Evolutionary conservation across 306 rosid species (phyloP), one percentile per base, ranked within the genome.

Genomic region (Corylus heterophylla): DNA sequence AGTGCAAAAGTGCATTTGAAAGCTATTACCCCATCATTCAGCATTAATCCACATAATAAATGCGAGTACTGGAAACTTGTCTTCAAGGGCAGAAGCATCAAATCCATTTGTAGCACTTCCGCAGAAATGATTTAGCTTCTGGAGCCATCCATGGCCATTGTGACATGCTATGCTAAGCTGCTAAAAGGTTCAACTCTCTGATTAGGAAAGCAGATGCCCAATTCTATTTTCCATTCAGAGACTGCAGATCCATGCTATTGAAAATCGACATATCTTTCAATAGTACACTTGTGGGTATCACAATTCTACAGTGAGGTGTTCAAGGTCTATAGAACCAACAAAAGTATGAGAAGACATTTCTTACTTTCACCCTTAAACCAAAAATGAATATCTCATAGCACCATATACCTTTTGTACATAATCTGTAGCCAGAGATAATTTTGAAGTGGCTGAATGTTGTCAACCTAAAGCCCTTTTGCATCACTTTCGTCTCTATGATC

Each of bases 401-500:
- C 44, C 39, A 68, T 45, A 54, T 74, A 69, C 44, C 8, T 54
- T 74, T 84, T 63, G 56, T 64, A 71, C 11, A 52, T 59, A 80
- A 75, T 62, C 75, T 59, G 37, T 48, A 59, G 35, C 54, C 3
- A 42, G 17, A 79, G 69, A 82, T 12, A 61, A 74, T 44, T 62
- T 54, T 48, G 56, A 12, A 59, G 37, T 35, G 35, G 74, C 66
- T 11, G 44, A 67, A 25, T 27, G 22, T 51, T 44, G 56, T 62
- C 74, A 54, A 54, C 76, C 85, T 86, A 82, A 73, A 78, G 69
- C 80, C 81, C 82, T 83, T 76, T 73, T 37, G 79, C 83, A 73
- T 80, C 78, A 64, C 81, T 80, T 42, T 82, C 63, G 8, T 54
- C 67, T 42, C 74, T 48, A 45, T 50, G 71, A 66, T 84, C 51